Conservation (phyloP, 2,329 filamentous ascomycete species). For the Colletotrichum tanaceti region DNA sequence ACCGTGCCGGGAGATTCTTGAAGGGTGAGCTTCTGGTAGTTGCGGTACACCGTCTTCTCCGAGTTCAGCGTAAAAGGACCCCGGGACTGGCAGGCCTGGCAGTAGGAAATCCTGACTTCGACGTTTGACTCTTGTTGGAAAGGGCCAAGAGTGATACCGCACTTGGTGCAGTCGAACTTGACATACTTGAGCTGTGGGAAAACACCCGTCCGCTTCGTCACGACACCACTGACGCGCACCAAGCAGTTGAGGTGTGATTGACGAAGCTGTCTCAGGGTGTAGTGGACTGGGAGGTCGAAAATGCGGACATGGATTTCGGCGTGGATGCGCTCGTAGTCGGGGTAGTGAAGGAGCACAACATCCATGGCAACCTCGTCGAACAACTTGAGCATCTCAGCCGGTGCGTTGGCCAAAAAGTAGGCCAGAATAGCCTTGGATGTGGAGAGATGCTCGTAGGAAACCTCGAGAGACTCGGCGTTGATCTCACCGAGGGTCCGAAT, state of each 20-base stretch:
- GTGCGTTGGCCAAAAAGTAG: constrained; percentile 95
- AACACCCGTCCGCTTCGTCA: constrained; percentile 92
- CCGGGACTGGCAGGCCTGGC: constrained; percentile 94
- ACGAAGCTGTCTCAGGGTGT: constrained; percentile 93
- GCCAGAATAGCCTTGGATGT: constrained; percentile 92
- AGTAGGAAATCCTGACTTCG: constrained; percentile 96
- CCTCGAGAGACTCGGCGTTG: constrained; percentile 95
- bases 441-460: constrained; percentile 93
- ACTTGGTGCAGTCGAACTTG: constrained; percentile 97
- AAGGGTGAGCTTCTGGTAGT: constrained; percentile 97
- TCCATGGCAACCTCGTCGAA: constrained; percentile 98
- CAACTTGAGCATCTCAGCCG: constrained; percentile 92
- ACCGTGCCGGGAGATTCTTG: constrained; percentile 98
- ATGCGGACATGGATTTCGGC: constrained; percentile 98
- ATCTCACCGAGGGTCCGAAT: constrained; percentile 96
- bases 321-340: constrained; percentile 97
- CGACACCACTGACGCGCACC: constrained; percentile 92
- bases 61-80: constrained; percentile 96
- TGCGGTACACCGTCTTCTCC: constrained; percentile 97
- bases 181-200: constrained; percentile 99
- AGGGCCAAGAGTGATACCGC: constrained; percentile 88
- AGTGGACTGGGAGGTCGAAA: constrained; percentile 91
- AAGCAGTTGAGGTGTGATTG: constrained; percentile 97
- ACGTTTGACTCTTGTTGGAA: constrained; percentile 98
- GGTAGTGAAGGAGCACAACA: constrained; percentile 93